Base-by-base conservation (phyloP, 2,329 filamentous ascomycete genomes). In the Stemphylium lycopersici region DNA sequence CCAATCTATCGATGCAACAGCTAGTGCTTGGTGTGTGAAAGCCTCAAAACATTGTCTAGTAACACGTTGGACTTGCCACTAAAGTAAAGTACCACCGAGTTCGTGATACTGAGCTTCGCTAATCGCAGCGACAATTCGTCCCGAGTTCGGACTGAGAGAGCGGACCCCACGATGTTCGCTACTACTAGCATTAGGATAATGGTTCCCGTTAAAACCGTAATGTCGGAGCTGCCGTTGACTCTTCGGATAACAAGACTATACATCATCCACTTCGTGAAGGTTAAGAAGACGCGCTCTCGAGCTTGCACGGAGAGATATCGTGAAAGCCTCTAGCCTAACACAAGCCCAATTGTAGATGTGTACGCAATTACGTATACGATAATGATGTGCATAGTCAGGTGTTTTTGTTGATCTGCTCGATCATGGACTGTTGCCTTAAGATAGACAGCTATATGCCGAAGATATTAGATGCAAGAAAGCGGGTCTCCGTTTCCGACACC, bases 1-100 rank as follows among this genome's bases (percentile, higher is more conserved):
- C 53, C 47, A 20, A 59, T 12, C 57, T 47, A 59, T 1, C 42
- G 33, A 47, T 59, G 50, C 11, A 59, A 3, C 3, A 50, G 20
- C 4, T 38, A 33, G 8, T 48, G 32, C 4, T 59, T 26, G 4
- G 20, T 46, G 10, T 48, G 11, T n/a, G 10, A 39, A 6, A 48
- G 20, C 26, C 22, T 20, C 13, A 48, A 18, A 22, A 48, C 11
- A 8, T 31, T 48, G 8, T 48, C 44, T 7, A 31, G 8, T 4
- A 48, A 13, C 3, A 48, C 20, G 12, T 48, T 48, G n/a, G 44
- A 32, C 24, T 36, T 48, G 1, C 44, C 15, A n/a, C 44, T 26
- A 48, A 48, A 18, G 16, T 32, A 48, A 7, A 48, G 44, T n/a
- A 48, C 20, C 3, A 29, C 44, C 3, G 22, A 10, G 16, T 48